Evolutionary conservation across 164 flowering plant genomes (phyloP), one percentile per base, ranked within the genome.

Genomic region (Aristolochia fimbriata): DNA sequence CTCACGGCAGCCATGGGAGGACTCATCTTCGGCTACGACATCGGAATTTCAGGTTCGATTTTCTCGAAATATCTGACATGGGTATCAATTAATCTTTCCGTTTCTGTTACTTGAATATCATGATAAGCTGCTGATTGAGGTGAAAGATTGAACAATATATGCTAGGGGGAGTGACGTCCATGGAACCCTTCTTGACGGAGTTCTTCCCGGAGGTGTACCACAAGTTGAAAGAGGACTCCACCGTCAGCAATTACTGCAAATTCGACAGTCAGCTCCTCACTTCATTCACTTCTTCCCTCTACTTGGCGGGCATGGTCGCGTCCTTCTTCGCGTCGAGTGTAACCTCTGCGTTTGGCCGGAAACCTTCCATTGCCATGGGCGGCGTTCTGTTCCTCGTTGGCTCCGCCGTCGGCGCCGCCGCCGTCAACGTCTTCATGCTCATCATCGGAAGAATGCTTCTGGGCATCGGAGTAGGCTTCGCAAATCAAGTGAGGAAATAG

Each of bases 121-220:
- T n/a, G n/a, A n/a, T n/a, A n/a, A n/a, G n/a, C n/a, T n/a, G n/a
- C n/a, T n/a, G n/a, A n/a, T n/a, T n/a, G n/a, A n/a, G n/a, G n/a
- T n/a, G n/a, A n/a, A n/a, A n/a, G n/a, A n/a, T n/a, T n/a, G n/a
- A n/a, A n/a, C n/a, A n/a, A n/a, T n/a, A n/a, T n/a, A n/a, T n/a
- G n/a, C n/a, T n/a, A 85, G 92, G 96, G 61, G 96, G 93, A 43
- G 93, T 88, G 69, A 80, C 86, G 1, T 80, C 96, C 15, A 88
- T 88, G 96, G 82, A 65, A 24, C 60, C 88, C 58, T 88, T 86
- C 65, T 68, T 83, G 55, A 65, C 63, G 73, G 75, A 74, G 57
- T 86, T 86, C 77, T 86, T 86, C 77, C 96, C 84, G 4, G 59
- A 71, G 16, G 87, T 86, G 58, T 68, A 75, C 66, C 69, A 1